A percentile compares a stretch with the other conserved stretches of the same genome.
phyloP scores from a whole-genome alignment of 2,329 filamentous ascomycete genomes.

The Hymenoscyphus fraxineus region DNA sequence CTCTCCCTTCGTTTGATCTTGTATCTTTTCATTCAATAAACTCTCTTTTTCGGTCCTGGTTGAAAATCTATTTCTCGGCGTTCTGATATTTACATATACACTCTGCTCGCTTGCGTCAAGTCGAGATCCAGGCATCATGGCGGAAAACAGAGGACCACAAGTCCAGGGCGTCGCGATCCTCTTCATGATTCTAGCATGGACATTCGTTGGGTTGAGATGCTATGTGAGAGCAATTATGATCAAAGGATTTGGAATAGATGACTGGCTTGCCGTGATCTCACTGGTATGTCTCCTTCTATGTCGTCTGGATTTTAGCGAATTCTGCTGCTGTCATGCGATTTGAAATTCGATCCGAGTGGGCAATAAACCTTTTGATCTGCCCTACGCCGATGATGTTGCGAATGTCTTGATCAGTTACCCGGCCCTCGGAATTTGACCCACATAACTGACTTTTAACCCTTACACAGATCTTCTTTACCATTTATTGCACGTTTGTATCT shows the following conservation, averaged over 20 bases:
- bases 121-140: slow-evolving; percentile 4
- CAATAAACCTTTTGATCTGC: neutral
- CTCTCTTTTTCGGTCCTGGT: neutral
- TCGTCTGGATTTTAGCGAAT: neutral
- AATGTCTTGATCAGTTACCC: neutral
- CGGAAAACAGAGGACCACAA: slow-evolving; percentile 22
- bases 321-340: neutral
- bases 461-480: slow-evolving; percentile 24
- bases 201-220: slow-evolving; percentile 24
- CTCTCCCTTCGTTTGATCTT: neutral
- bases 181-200: slow-evolving; percentile 37
- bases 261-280: slow-evolving; percentile 23
- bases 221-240: slow-evolving; percentile 27
- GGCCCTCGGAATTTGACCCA: neutral
- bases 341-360: neutral
- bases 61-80: neutral
- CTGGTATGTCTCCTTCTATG: slow-evolving; percentile 19
- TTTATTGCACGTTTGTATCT: slow-evolving; percentile 27
- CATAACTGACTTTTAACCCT: slow-evolving; percentile 1
- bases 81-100: neutral
- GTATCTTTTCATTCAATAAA: neutral
- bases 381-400: slow-evolving; percentile 10
- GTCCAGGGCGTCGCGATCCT: slow-evolving; percentile 36
- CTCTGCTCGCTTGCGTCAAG: neutral
- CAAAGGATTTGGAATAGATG: slow-evolving; percentile 31